phyloP scores from a whole-genome alignment of 768 basidiomycete species.

The Lactifluus piperatus region DNA sequence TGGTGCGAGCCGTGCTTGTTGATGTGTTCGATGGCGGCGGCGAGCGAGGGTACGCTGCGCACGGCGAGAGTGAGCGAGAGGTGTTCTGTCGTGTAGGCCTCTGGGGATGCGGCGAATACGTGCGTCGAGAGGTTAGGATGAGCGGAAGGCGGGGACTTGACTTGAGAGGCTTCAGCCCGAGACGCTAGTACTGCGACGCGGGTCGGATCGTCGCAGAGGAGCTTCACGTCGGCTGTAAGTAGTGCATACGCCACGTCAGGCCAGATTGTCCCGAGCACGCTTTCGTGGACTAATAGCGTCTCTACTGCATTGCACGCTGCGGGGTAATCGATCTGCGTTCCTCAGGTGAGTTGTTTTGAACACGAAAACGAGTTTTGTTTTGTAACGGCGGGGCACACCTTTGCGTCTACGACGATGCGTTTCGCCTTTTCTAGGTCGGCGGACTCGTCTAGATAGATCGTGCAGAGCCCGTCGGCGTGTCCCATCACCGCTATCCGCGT shows the following conservation, averaged over 20 bases:
- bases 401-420: conserved; percentile 80
- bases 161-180: too few species aligned
- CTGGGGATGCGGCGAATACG: conserved; percentile 44
- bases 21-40: conserved; percentile 77
- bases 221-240: conserved; percentile 55
- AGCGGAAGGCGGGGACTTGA: conserved; percentile 19
- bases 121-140: conserved; percentile 35
- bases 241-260: conserved; percentile 67
- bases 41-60: conserved; percentile 58
- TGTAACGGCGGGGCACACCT: conserved; percentile 62
- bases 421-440: conserved; percentile 75
- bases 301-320: conserved; percentile 94
- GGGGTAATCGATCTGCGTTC: conserved; percentile 77
- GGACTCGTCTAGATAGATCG: conserved; percentile 78
- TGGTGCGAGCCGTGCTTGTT: conserved; percentile 92
- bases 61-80: conserved; percentile 81
- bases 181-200: conserved; percentile 48
- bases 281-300: conserved; percentile 78
- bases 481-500: conserved; percentile 98
- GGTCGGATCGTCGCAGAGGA: conserved; percentile 70
- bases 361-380: too few species aligned
- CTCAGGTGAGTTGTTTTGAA: too few species aligned
- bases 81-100: conserved; percentile 81
- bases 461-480: conserved; percentile 93
- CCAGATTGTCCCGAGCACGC: conserved; percentile 69